Percentiles rank a stretch among this genome's conserved stretches.
phyloP scores from a whole-genome alignment of 257 asterid species.

The Nyctanthes arbortristis region DNA sequence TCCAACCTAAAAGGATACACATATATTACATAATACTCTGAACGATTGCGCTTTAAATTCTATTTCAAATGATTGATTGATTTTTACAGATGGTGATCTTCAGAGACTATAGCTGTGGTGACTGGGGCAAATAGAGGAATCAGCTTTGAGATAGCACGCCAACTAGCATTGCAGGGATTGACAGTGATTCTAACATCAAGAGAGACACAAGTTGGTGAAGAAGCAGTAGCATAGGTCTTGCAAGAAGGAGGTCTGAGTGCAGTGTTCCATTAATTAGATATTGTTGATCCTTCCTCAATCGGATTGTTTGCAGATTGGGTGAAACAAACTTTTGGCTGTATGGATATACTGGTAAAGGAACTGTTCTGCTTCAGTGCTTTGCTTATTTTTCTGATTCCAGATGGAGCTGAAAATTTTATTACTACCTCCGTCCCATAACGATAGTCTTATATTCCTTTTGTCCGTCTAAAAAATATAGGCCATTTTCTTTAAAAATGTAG shows the following conservation, averaged over 20 bases:
- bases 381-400: neutral
- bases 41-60: neutral
- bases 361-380: conserved; percentile 2
- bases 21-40: no score
- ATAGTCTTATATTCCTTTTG: no score
- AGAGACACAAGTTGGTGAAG: conserved; percentile 62
- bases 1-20: no score
- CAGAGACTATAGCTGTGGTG: conserved; percentile 78
- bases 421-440: conserved; percentile 9
- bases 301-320: conserved; percentile 60
- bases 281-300: conserved; percentile 65
- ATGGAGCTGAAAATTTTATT: neutral
- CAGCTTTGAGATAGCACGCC: conserved; percentile 82
- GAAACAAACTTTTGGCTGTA: conserved; percentile 61
- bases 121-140: conserved; percentile 96
- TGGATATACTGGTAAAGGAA: conserved; percentile 70
- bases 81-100: conserved; percentile 87
- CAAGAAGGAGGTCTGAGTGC: conserved; percentile 69
- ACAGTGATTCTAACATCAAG: conserved; percentile 80
- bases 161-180: conserved; percentile 70
- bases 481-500: no score
- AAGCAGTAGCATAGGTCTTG: conserved; percentile 61
- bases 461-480: no score
- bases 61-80: neutral
- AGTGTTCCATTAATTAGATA: conserved; percentile 66